These are phyloP conservation scores for Juncus effusus DNA, from an alignment of 176 grass and related monocot species.

Conservation along the genomic window DNA sequence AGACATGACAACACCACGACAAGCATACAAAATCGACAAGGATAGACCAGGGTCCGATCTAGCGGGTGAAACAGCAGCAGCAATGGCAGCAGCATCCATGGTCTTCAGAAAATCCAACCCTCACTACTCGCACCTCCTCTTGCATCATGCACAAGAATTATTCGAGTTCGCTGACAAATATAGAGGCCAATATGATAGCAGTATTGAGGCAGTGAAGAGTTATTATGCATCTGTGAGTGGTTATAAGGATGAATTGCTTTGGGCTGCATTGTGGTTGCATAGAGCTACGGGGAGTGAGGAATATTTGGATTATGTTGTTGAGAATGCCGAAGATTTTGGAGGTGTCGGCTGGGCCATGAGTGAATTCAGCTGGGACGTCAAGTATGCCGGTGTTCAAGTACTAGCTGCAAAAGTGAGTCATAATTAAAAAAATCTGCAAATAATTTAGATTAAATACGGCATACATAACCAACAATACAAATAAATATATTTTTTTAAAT, in stretches of 20 bases:
- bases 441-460: background rate
- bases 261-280: conserved; percentile 81
- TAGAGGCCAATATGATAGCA: conserved; percentile 59
- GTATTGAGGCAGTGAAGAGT: conserved; percentile 78
- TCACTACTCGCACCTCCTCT: conserved; percentile 65
- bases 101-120: conserved; percentile 47
- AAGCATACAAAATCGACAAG: conserved; percentile 76
- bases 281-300: conserved; percentile 39
- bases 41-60: conserved; percentile 57
- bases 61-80: conserved; percentile 72
- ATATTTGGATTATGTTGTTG: conserved; percentile 58
- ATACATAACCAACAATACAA: background rate
- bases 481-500: background rate
- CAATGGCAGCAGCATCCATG: conserved; percentile 63
- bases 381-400: conserved; percentile 70
- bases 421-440: background rate
- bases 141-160: conserved; percentile 59
- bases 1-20: conserved; percentile 45
- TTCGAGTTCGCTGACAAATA: conserved; percentile 71
- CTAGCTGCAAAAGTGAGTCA: conserved; percentile 50
- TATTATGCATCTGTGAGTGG: conserved; percentile 83
- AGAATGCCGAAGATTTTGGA: conserved; percentile 52
- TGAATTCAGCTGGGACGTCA: conserved; percentile 89
- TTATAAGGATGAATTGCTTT: conserved; percentile 78
- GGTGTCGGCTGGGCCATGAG: conserved; percentile 74